Conservation (phyloP, 2,329 filamentous ascomycete genomes). For the Metarhizium brunneum region DNA sequence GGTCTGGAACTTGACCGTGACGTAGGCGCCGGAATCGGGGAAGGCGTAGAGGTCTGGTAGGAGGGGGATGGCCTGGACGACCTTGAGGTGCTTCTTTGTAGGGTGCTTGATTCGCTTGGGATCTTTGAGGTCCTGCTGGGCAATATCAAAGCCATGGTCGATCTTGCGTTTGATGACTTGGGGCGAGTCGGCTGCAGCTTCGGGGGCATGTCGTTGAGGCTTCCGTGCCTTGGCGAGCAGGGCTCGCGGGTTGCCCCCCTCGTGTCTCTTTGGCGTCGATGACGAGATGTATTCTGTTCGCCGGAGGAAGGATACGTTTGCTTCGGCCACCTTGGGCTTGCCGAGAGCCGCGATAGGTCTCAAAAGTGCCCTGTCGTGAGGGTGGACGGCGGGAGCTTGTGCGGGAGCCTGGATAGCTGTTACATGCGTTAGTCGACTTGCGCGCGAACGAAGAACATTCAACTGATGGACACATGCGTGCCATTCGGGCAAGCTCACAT, state of each 20-base stretch:
- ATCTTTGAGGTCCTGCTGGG: constrained; percentile 45
- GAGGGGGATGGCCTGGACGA: constrained; percentile 51
- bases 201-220: constrained; percentile 39
- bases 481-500: constrained; percentile 45
- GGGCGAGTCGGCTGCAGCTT: constrained; percentile 51
- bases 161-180: constrained; percentile 62
- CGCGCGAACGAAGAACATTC: neutral
- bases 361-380: constrained; percentile 75
- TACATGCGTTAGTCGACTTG: constrained; percentile 4
- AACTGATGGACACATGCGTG: neutral
- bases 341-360: constrained; percentile 76
- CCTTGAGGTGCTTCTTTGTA: constrained; percentile 45
- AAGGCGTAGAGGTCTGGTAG: constrained; percentile 60
- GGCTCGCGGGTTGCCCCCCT: constrained; percentile 33
- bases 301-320: constrained; percentile 85
- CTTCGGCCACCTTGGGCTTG: constrained; percentile 67
- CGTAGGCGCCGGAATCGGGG: constrained; percentile 60
- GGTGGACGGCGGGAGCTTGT: constrained; percentile 62
- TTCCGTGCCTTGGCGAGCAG: constrained; percentile 24
- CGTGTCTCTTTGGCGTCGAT: constrained; percentile 38
- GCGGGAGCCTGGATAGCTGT: constrained; percentile 74
- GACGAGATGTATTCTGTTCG: constrained; percentile 91
- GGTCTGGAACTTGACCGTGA: constrained; percentile 59
- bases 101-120: constrained; percentile 47
- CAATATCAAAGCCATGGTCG: constrained; percentile 49